Percentiles rank a stretch among this genome's conserved stretches.
Conservation (phyloP, 202 grass and related monocot genomes). For the Hordeum pubiflorum region DNA sequence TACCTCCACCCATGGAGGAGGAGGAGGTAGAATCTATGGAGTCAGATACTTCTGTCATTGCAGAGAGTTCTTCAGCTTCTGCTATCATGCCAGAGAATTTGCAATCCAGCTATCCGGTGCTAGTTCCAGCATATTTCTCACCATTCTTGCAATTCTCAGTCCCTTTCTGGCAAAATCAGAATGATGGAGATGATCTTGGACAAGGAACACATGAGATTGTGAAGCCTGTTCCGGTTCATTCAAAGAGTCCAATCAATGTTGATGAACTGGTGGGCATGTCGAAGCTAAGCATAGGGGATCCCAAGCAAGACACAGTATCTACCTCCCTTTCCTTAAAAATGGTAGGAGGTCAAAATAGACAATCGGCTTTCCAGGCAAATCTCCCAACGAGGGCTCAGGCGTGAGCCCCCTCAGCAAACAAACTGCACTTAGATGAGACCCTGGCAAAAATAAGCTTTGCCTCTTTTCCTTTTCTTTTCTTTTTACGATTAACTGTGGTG, state of each 20-base stretch:
- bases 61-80: constrained; percentile 44
- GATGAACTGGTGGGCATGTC: constrained; percentile 92
- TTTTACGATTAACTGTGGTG: constrained; percentile 37
- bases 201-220: constrained; percentile 87
- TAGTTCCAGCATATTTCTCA: constrained; percentile 76
- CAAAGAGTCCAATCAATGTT: constrained; percentile 74
- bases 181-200: constrained; percentile 37
- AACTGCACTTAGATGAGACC: constrained; percentile 38
- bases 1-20: constrained; percentile 47
- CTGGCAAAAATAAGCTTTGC: constrained; percentile 49
- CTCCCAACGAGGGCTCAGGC: constrained; percentile 70
- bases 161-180: constrained; percentile 61
- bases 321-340: constrained; percentile 72
- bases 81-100: constrained; percentile 38
- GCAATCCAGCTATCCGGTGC: constrained; percentile 53
- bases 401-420: constrained; percentile 34
- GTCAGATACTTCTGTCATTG: constrained; percentile 55
- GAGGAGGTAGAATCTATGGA: constrained; percentile 85
- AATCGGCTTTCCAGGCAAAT: constrained; percentile 95
- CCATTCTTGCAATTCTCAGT: constrained; percentile 71
- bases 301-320: constrained; percentile 43
- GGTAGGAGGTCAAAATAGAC: constrained; percentile 62
- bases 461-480: neutral
- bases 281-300: constrained; percentile 78
- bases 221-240: constrained; percentile 79